These are phyloP conservation scores for Cenchrus americanus DNA, from an alignment of 176 grass and related monocot genomes.

Conservation along the genomic window DNA sequence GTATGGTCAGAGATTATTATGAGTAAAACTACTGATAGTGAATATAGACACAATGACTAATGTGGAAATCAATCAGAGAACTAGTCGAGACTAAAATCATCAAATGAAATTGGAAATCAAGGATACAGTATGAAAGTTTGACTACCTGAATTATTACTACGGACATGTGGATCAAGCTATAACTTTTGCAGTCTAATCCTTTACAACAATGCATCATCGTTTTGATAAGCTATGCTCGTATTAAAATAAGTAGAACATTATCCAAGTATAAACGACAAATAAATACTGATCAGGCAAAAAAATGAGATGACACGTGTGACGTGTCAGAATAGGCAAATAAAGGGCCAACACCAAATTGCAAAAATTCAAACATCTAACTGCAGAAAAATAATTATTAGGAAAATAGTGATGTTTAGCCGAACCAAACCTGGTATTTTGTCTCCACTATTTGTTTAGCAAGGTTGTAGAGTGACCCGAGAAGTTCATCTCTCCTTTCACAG, in stretches of 20 bases:
- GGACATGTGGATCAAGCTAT: constrained; percentile 17
- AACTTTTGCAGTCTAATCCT: constrained; percentile 1
- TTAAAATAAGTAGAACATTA: constrained; percentile 20
- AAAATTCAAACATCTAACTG: constrained; percentile 20
- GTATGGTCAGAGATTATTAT: constrained; percentile 5
- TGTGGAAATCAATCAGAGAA: neutral
- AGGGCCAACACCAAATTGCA: constrained; percentile 16
- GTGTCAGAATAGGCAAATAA: constrained; percentile 9
- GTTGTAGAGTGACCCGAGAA: constrained; percentile 81
- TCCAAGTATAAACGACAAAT: constrained; percentile 2
- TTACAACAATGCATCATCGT: neutral
- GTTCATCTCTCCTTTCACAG: constrained; percentile 82
- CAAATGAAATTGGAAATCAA: constrained; percentile 14
- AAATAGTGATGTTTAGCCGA: constrained; percentile 22
- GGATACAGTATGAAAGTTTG: neutral
- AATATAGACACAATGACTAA: constrained; percentile 31
- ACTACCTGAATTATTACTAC: constrained; percentile 31
- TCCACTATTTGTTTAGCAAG: constrained; percentile 83
- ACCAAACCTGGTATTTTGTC: constrained; percentile 78
- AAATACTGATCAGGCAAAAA: constrained; percentile 31
- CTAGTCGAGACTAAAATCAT: constrained; percentile 27
- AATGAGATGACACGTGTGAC: neutral
- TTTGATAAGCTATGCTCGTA: constrained; percentile 22
- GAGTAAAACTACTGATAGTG: neutral
- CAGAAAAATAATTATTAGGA: constrained; percentile 20